Conservation (phyloP, 345 rosid genomes). For the Eucalyptus coolabah region DNA sequence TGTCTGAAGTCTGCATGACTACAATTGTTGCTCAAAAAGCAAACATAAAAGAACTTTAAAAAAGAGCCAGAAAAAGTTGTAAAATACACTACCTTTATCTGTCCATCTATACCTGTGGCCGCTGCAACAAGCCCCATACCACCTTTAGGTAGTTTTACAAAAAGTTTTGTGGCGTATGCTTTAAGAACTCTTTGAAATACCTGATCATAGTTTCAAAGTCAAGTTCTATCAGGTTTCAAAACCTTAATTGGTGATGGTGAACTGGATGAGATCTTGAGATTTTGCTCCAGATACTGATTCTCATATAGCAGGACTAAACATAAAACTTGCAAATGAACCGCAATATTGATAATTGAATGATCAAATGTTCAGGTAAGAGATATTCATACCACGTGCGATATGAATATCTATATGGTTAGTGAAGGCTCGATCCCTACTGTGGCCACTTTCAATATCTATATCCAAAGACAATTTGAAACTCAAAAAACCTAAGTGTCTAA, state of each 20-base stretch:
- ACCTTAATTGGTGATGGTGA: neutral
- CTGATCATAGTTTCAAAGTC: constrained; percentile 14
- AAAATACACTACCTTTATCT: constrained; percentile 58
- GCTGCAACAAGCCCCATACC: constrained; percentile 97
- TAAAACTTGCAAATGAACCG: neutral
- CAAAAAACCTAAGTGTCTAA: neutral
- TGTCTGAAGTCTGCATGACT: constrained; percentile 68
- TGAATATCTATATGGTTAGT: neutral
- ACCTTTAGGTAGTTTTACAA: constrained; percentile 81
- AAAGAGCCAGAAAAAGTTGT: neutral
- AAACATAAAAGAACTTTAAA: neutral
- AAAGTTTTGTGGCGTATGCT: constrained; percentile 87
- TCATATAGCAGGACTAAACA: neutral
- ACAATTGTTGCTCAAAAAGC: neutral
- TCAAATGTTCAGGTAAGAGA: neutral
- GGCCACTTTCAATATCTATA: neutral
- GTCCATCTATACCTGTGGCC: constrained; percentile 97
- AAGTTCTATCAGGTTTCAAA: neutral
- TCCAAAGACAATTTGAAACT: neutral
- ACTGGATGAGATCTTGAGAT: neutral
- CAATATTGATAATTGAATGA: neutral
- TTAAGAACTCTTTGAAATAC: constrained; percentile 90
- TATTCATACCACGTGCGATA: neutral
- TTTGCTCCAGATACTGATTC: neutral
- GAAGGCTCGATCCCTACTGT: neutral